Base-by-base conservation (phyloP, 768 basidiomycete genomes). In the Tulasnella sp. region DNA sequence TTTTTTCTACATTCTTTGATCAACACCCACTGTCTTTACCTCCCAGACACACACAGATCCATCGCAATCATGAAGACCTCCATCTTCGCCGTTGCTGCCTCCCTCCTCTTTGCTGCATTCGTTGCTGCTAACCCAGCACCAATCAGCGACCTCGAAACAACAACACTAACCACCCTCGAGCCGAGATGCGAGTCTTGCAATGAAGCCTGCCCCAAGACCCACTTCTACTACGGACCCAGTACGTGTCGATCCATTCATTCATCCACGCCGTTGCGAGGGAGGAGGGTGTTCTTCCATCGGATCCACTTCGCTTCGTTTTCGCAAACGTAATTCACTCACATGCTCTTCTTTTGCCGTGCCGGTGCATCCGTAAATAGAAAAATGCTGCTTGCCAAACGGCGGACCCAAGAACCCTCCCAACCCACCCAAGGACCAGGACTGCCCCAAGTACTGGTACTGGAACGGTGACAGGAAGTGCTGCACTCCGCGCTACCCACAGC, bases 391-490 rank as follows among this genome's bases (percentile, higher is more conserved):
- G 20, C 32, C 16, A 16, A 40, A 51, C 20, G 77, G 77, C 46
- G 77, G 77, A 10, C 67, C 69, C 16, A 44, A 70, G 44, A 73
- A 44, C 42, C 39, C 55, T 35, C 39, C 37, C n/a, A 44, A 18
- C 44, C 77, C 71, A 46, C 69, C 77, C 74, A 48, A 26, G 29
- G 70, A 29, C 23, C n/a, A 39, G n/a, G 46, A 40, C 13, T 79
- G 79, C 76, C 79, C 79, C 29, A 70, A 48, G 35, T 40, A 48
- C 57, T 77, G 72, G 70, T 79, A 79, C 72, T 79, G 70, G 69
- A 32, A 75, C 37, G 20, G 29, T 6, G 29, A 39, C 32, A 57
- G 37, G n/a, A 51, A 29, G 26, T 79, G 69, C 70, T 79, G 79
- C 51, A 71, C 70, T 7, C 79, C 79, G 1, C 77, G 77, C 26